Percentiles rank a stretch among this genome's conserved stretches.
These are phyloP conservation scores for Aurifilum marmelostoma DNA, from an alignment of 2,329 filamentous ascomycete genomes.

Conservation along the genomic window DNA sequence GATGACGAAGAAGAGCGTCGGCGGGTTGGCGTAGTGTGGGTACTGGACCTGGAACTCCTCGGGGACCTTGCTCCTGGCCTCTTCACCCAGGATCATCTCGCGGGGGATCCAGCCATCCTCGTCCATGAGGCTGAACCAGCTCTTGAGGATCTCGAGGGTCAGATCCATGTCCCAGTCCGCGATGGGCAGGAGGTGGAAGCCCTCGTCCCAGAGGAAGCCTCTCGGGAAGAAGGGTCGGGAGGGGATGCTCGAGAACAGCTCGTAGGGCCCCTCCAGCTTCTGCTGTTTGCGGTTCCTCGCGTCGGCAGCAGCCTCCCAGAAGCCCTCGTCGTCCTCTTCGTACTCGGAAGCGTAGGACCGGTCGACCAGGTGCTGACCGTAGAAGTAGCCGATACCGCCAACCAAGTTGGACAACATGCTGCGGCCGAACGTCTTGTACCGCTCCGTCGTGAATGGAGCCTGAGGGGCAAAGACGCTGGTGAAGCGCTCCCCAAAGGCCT, in stretches of 20 bases:
- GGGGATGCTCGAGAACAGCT: constrained; percentile 89
- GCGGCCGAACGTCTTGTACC: constrained; percentile 80
- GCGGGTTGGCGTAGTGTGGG: constrained; percentile 95
- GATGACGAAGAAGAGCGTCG: constrained; percentile 88
- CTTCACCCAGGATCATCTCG: constrained; percentile 89
- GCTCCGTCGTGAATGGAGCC: constrained; percentile 72
- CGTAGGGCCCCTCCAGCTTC: constrained; percentile 76
- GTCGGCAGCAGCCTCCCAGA: constrained; percentile 89
- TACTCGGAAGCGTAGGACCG: constrained; percentile 91
- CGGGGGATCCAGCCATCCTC: constrained; percentile 96
- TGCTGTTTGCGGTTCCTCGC: constrained; percentile 72
- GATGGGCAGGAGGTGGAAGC: constrained; percentile 90
- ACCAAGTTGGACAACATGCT: constrained; percentile 93
- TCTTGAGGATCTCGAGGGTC: constrained; percentile 83
- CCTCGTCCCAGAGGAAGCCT: constrained; percentile 97
- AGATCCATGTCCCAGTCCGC: constrained; percentile 94
- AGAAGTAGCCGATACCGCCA: constrained; percentile 94
- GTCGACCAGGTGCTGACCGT: constrained; percentile 86
- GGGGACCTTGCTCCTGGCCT: constrained; percentile 94
- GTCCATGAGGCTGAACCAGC: constrained; percentile 96
- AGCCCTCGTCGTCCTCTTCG: constrained; percentile 91
- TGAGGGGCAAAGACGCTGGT: constrained; percentile 71
- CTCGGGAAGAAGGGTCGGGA: constrained; percentile 95
- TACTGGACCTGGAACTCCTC: constrained; percentile 93
- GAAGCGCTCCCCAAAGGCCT: constrained; percentile 76